Percentiles rank a stretch among this genome's conserved stretches.
These are phyloP conservation scores for Incumbomyces delicatus DNA, from an alignment of 2,329 filamentous ascomycete species.

Conservation along the genomic window DNA sequence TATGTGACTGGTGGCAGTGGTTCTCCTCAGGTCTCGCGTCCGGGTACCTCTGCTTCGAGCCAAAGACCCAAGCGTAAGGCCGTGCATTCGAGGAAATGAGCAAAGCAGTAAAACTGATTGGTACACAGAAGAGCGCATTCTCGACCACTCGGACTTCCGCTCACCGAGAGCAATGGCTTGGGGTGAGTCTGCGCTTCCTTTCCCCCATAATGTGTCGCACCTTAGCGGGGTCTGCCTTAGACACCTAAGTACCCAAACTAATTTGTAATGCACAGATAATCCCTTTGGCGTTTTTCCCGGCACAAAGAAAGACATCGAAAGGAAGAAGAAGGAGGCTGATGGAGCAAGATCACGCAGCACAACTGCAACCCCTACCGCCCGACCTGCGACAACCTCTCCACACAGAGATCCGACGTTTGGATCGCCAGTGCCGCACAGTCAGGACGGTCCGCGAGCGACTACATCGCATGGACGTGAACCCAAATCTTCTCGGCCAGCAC, in stretches of 20 bases:
- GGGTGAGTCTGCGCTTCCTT: conserved; percentile 18
- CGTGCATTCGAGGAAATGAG: conserved; percentile 19
- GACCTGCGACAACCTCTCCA: conserved; percentile 21
- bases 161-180: conserved; percentile 31
- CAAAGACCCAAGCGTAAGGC: conserved; percentile 19
- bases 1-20: conserved; percentile 7
- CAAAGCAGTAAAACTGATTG: conserved; percentile 3
- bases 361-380: not conserved
- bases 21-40: conserved; percentile 5
- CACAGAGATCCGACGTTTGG: conserved; percentile 7
- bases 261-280: conserved; percentile 25
- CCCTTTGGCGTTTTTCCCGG: conserved; percentile 40
- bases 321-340: conserved; percentile 27
- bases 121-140: conserved; percentile 21
- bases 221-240: too few relatives aligned
- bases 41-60: conserved; percentile 6
- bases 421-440: conserved; percentile 5
- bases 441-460: not conserved
- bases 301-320: conserved; percentile 27
- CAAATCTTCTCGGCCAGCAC: not conserved
- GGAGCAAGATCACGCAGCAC: conserved; percentile 26
- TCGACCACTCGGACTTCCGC: conserved; percentile 21
- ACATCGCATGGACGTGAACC: not conserved
- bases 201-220: not conserved
- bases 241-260: not conserved